Evolutionary conservation across 2,329 filamentous ascomycete species (phyloP), one percentile per base, ranked within the genome.

Genomic region (Cordyceps javanica): DNA sequence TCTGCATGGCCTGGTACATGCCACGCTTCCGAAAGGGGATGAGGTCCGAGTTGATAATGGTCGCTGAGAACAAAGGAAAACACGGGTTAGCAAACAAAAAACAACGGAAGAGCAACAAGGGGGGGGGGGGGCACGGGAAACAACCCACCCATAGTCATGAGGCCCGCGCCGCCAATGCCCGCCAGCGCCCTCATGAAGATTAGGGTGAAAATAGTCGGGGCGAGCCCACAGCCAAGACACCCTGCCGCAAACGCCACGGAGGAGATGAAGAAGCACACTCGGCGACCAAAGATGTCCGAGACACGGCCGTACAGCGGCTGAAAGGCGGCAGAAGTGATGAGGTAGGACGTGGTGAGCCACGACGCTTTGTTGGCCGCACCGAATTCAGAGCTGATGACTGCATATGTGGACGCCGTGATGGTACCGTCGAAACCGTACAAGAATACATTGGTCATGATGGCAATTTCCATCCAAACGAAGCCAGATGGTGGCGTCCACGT

Each of bases 331-430:
- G 81, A 85, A 0, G 87, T 89, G 58, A 90, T 75, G 23, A 90
- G 76, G 64, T 90, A 90, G 0, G 86, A 82, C 0, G 87, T 91
- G 1, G 86, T 88, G 23, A 90, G 73, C 88, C 88, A 91, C 0
- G 87, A 89, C 1, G 88, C 87, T 11, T 83, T 82, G 65, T 90
- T 89, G 11, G 86, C 85, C 3, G 87, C 82, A 61, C 83, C 77
- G 66, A 90, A 90, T 63, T 89, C 82, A n/a, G 86, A 89, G 46
- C 85, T 87, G 62, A 90, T 89, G 55, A 88, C 82, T 3, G 86
- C 85, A 66, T 91, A 88, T 2, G 84, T 88, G 2, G 87, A 84
- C 0, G 87, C 87, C 67, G 88, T 91, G 57, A 91, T 78, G 0
- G 88, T 91, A 3, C 84, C 82, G 67, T 91, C 88, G 63, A 90